Percentiles rank a stretch among this genome's conserved stretches.
These are phyloP conservation scores for Lepiota brunneoincarnata DNA, from an alignment of 768 basidiomycete genomes.

Conservation along the genomic window DNA sequence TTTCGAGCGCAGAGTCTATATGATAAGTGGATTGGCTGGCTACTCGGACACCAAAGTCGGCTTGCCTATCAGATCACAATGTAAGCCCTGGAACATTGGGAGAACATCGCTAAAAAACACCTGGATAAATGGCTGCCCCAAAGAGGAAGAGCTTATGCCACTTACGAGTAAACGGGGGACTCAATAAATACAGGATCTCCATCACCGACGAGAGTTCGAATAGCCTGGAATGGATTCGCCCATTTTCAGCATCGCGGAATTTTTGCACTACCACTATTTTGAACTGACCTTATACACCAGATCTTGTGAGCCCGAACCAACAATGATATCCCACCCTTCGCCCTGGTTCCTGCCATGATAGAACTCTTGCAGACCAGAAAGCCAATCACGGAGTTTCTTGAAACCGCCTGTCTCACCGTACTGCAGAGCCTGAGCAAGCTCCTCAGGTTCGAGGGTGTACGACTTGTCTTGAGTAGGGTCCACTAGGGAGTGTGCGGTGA, in stretches of 20 bases:
- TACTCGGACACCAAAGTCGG: neutral
- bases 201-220: constrained; percentile 68
- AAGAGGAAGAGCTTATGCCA: constrained; percentile 2
- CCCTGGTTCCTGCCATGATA: constrained; percentile 60
- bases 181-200: constrained; percentile 85
- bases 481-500: constrained; percentile 52
- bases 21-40: neutral
- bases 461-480: constrained; percentile 42
- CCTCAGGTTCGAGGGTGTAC: constrained; percentile 53
- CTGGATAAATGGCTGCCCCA: constrained; percentile 10
- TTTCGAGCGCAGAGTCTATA: neutral
- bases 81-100: constrained; percentile 55
- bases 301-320: constrained; percentile 89
- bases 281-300: constrained; percentile 74
- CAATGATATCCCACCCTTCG: constrained; percentile 72
- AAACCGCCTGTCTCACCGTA: constrained; percentile 74
- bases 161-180: constrained; percentile 74
- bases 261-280: neutral
- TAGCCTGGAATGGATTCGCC: constrained; percentile 44
- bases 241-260: neutral
- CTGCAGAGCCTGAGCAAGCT: constrained; percentile 70
- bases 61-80: constrained; percentile 60
- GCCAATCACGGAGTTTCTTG: constrained; percentile 62
- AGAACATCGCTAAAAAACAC: constrained; percentile 53
- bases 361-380: constrained; percentile 65